These are phyloP conservation scores for Phaeoacremonium minimum DNA, from an alignment of 2,329 filamentous ascomycete genomes.

Conservation along the genomic window DNA sequence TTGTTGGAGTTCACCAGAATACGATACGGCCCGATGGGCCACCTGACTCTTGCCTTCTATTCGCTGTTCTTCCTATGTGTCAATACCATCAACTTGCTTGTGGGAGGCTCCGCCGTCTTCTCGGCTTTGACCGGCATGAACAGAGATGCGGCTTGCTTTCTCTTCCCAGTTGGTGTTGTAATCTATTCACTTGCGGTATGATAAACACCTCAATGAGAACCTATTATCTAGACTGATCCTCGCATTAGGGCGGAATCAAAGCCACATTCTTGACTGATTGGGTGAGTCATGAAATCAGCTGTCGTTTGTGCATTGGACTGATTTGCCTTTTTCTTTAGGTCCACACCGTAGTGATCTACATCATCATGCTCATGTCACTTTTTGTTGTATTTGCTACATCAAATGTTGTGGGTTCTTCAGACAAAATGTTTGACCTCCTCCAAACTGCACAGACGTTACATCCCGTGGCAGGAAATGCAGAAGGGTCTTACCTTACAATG, in stretches of 20 bases:
- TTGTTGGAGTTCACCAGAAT: conserved; percentile 10
- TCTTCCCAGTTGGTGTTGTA: conserved; percentile 18
- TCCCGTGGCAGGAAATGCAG: conserved; percentile 17
- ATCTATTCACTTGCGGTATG: conserved; percentile 14
- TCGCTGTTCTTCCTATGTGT: conserved; percentile 4
- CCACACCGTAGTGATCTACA: conserved; percentile 17
- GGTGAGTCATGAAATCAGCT: conserved; percentile 1
- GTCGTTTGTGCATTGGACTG: neutral
- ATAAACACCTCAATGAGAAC: neutral
- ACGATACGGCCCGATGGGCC: conserved; percentile 7
- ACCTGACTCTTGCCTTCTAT: conserved; percentile 9
- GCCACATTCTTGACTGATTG: conserved; percentile 17
- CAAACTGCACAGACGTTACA: conserved; percentile 11
- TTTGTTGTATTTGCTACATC: conserved; percentile 14
- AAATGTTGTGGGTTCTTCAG: conserved; percentile 14
- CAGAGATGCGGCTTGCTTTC: conserved; percentile 14
- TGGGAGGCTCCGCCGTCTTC: conserved; percentile 14
- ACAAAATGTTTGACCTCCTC: conserved; percentile 18
- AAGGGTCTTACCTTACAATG: conserved; percentile 15
- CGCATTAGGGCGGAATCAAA: conserved; percentile 16
- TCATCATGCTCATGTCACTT: conserved; percentile 13
- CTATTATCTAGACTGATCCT: neutral
- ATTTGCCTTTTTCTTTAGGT: conserved; percentile 6
- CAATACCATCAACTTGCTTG: conserved; percentile 9
- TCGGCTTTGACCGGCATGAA: conserved; percentile 17